A percentile compares a stretch with the other conserved stretches of the same genome.
phyloP scores from a whole-genome alignment of 129 eudicot species.

The Erigeron canadensis region DNA sequence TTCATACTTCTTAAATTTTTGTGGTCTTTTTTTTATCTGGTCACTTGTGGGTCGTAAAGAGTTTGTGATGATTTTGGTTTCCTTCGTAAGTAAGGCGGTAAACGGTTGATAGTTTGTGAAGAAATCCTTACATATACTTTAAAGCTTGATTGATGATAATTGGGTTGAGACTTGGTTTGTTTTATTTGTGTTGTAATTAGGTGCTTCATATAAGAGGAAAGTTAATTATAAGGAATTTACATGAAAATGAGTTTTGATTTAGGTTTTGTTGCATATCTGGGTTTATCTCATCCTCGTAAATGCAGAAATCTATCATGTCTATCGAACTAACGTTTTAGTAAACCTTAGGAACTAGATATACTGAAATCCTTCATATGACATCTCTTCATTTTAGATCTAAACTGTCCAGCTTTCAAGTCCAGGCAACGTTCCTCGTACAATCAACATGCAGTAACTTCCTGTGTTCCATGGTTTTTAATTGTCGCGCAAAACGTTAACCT shows the following conservation, averaged over 20 bases:
- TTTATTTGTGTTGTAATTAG: background rate
- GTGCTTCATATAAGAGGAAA: background rate
- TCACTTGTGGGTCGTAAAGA: conserved; percentile 12
- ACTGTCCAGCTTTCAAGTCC: background rate
- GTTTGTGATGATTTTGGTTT: conserved; percentile 23
- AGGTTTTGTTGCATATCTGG: too few relatives aligned
- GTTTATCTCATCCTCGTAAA: too few relatives aligned
- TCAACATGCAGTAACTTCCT: conserved; percentile 8
- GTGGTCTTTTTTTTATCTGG: conserved; percentile 4
- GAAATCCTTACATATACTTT: conserved; percentile 20
- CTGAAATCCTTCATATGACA: background rate
- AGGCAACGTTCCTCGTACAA: background rate
- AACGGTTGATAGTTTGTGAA: conserved; percentile 25
- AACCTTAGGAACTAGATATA: too few relatives aligned
- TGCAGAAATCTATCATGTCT: too few relatives aligned
- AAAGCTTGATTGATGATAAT: conserved; percentile 8
- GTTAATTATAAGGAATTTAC: too few relatives aligned
- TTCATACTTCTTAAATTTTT: background rate
- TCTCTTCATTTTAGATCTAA: background rate
- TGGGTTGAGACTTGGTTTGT: conserved; percentile 1
- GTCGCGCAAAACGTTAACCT: conserved; percentile 6
- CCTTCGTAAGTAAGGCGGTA: conserved; percentile 28
- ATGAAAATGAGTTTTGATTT: too few relatives aligned
- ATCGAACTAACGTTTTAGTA: too few relatives aligned
- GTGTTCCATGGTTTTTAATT: conserved; percentile 22